These are phyloP conservation scores for Wickerhamiella musiphila DNA, from an alignment of 805 yeast species.

Conservation along the genomic window DNA sequence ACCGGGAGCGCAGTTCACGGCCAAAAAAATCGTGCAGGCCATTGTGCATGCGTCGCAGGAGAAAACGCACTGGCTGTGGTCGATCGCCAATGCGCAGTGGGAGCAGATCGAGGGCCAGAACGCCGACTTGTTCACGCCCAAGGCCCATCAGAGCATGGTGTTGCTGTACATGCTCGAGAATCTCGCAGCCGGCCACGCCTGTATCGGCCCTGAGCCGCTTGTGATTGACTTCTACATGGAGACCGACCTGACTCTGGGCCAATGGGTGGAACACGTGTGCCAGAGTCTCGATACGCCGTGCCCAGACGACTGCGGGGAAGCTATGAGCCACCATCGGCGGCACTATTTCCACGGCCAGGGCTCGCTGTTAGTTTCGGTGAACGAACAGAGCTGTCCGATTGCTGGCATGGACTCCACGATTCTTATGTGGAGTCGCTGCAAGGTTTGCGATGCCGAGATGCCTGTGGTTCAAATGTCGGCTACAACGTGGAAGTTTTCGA, in stretches of 20 bases:
- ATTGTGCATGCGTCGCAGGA: constrained; percentile 19
- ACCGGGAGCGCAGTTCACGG: constrained; percentile 25
- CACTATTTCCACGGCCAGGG: constrained; percentile 82
- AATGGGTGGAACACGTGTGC: constrained; percentile 65
- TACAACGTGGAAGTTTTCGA: constrained; percentile 74
- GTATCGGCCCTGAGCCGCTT: constrained; percentile 77
- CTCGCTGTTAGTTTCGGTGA: constrained; percentile 61
- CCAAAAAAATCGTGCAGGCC: constrained; percentile 24
- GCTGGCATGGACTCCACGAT: constrained; percentile 52
- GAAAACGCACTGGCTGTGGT: constrained; percentile 19
- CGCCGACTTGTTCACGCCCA: constrained; percentile 48
- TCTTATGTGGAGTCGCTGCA: constrained; percentile 84
- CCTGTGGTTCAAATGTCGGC: constrained; percentile 74
- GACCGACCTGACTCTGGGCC: constrained; percentile 78
- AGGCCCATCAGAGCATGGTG: constrained; percentile 60
- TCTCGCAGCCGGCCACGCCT: constrained; percentile 78
- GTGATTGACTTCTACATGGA: constrained; percentile 80
- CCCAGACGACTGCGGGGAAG: constrained; percentile 65
- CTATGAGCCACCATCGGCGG: constrained; percentile 55
- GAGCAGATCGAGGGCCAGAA: constrained; percentile 37
- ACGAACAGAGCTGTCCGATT: constrained; percentile 35
- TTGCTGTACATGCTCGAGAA: constrained; percentile 40
- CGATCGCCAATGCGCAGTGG: constrained; percentile 42
- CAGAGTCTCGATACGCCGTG: constrained; percentile 51
- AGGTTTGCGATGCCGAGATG: constrained; percentile 53